phyloP scores from a whole-genome alignment of 192 early-diverging fungal genomes.

The Podila verticillata region DNA sequence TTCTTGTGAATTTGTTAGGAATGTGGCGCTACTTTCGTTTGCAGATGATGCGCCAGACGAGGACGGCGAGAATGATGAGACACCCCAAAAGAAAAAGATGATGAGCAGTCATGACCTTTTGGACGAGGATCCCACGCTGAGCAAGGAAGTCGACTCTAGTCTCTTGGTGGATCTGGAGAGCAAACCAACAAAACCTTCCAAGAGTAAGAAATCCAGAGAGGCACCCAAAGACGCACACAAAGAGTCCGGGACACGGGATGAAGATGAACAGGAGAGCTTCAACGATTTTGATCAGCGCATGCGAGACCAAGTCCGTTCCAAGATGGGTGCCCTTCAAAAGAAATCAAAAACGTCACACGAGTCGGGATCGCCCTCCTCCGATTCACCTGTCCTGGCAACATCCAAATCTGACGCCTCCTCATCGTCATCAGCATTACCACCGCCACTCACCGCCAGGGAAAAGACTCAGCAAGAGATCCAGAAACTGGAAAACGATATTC shows the following conservation, averaged over 20 bases:
- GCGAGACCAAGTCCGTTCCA: conserved; percentile 51
- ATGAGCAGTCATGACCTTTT: conserved; percentile 84
- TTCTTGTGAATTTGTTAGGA: conserved; percentile 53
- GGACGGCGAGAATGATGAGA: conserved; percentile 36
- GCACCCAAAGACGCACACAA: conserved; percentile 4
- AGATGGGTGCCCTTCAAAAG: conserved; percentile 2
- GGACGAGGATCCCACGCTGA: conserved; percentile 54
- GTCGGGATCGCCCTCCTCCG: not conserved
- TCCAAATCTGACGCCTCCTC: not conserved
- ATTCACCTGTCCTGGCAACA: conserved; percentile 8
- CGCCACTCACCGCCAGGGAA: conserved; percentile 24
- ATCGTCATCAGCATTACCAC: not conserved
- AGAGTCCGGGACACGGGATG: conserved; percentile 12
- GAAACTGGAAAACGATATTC: conserved; percentile 74
- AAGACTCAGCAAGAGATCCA: conserved; percentile 64
- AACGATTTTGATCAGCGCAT: conserved; percentile 55
- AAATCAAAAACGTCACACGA: conserved; percentile 38
- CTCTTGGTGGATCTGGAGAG: conserved; percentile 1
- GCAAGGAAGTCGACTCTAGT: conserved; percentile 20
- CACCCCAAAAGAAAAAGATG: conserved; percentile 62
- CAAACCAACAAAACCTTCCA: conserved; percentile 8
- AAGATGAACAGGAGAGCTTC: conserved; percentile 26
- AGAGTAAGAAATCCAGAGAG: conserved; percentile 3
- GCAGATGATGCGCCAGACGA: conserved; percentile 80
- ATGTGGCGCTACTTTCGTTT: conserved; percentile 87